phyloP scores from a whole-genome alignment of 345 rosid genomes.

The Eucalyptus tenuipes region DNA sequence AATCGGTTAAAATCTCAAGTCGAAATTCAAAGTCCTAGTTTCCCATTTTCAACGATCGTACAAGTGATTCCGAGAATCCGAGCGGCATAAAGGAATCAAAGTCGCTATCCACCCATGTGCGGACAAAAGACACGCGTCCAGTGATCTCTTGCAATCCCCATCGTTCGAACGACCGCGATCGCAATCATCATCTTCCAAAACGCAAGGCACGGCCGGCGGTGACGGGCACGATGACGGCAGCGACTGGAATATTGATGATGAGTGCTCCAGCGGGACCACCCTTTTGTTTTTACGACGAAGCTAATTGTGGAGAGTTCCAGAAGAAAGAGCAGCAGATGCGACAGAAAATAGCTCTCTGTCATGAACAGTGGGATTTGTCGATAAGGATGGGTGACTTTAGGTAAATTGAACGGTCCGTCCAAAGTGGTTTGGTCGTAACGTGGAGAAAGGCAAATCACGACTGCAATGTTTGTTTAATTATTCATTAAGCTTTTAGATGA shows the following conservation, averaged over 20 bases:
- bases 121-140: not conserved
- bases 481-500: not conserved
- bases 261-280: too few relatives aligned
- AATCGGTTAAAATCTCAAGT: too few relatives aligned
- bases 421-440: not conserved
- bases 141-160: not conserved
- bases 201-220: not conserved
- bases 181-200: too few relatives aligned
- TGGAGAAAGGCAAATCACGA: not conserved
- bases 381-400: fast-evolving
- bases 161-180: not conserved
- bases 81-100: not conserved
- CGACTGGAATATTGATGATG: not conserved
- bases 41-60: not conserved
- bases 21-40: not conserved
- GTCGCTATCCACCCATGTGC: not conserved
- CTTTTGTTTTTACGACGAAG: too few relatives aligned
- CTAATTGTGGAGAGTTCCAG: too few relatives aligned
- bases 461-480: fast-evolving
- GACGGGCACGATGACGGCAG: not conserved
- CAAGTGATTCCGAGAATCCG: not conserved
- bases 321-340: too few relatives aligned
- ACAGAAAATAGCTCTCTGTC: not conserved
- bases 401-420: not conserved
- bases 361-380: not conserved